These are phyloP conservation scores for Boechera retrofracta DNA, from an alignment of 345 rosid genomes.

Conservation along the genomic window DNA sequence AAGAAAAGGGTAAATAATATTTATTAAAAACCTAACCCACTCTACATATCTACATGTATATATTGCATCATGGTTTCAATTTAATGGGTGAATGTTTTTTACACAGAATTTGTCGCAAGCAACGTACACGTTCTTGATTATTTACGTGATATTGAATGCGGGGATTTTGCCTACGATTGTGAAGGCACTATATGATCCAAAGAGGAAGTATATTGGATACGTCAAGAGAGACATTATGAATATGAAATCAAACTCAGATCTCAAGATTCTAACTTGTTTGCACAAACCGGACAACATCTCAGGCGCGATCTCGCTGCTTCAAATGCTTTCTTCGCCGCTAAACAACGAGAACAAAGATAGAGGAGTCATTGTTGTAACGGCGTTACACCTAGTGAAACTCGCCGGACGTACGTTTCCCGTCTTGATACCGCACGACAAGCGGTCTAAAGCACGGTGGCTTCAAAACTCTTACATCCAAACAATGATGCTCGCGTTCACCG, in stretches of 20 bases:
- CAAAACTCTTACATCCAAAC: constrained; percentile 44
- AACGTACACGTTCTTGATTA: constrained; percentile 36
- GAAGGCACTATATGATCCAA: constrained; percentile 53
- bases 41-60: neutral
- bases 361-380: constrained; percentile 48
- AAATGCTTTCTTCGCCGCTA: constrained; percentile 29
- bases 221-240: constrained; percentile 49
- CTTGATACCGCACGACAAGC: constrained; percentile 53
- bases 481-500: constrained; percentile 47
- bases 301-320: constrained; percentile 44
- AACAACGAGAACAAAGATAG: constrained; percentile 41
- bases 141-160: constrained; percentile 33
- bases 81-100: neutral
- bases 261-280: constrained; percentile 59
- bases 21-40: neutral
- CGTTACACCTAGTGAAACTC: constrained; percentile 58
- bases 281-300: constrained; percentile 53
- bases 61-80: neutral
- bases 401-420: constrained; percentile 54
- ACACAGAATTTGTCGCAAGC: constrained; percentile 33
- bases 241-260: constrained; percentile 42
- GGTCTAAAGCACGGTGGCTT: constrained; percentile 11
- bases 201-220: constrained; percentile 57
- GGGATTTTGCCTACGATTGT: constrained; percentile 46
- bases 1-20: constrained; percentile 27